Conservation (phyloP, 2,329 filamentous ascomycete species). For the Davidsoniella australis region DNA sequence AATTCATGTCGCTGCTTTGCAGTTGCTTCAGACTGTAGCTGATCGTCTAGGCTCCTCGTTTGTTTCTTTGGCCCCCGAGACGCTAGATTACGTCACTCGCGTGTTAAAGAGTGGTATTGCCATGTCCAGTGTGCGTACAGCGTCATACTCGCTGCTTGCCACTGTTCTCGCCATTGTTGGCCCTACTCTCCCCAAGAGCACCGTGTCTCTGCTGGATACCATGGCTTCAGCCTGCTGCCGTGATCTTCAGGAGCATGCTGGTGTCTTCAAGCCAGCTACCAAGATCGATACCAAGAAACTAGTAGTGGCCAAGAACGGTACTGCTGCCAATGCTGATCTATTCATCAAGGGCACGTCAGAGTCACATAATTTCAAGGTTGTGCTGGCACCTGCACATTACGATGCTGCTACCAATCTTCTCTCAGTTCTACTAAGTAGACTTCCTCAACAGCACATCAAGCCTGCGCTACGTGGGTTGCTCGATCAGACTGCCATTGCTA, state of each 20-base stretch:
- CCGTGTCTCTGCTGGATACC: constrained; percentile 42
- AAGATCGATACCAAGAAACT: constrained; percentile 20
- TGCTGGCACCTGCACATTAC: constrained; percentile 29
- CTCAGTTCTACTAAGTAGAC: constrained; percentile 38
- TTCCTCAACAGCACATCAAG: constrained; percentile 52
- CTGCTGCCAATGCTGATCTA: constrained; percentile 50
- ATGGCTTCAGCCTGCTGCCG: constrained; percentile 54
- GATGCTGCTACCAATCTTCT: constrained; percentile 45
- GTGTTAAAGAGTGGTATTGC: constrained; percentile 45
- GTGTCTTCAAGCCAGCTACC: constrained; percentile 18
- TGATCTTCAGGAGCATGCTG: constrained; percentile 46
- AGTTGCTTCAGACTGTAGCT: constrained; percentile 40
- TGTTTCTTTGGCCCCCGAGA: constrained; percentile 41
- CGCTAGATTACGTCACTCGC: constrained; percentile 55
- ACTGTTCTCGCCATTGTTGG: constrained; percentile 45
- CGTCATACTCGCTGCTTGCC: constrained; percentile 41
- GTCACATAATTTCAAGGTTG: constrained; percentile 10
- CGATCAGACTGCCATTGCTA: constrained; percentile 66
- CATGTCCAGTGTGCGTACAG: constrained; percentile 36
- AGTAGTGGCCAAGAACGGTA: constrained; percentile 19
- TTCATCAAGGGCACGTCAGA: constrained; percentile 35
- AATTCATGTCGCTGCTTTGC: constrained; percentile 55
- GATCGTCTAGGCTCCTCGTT: constrained; percentile 40
- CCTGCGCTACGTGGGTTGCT: constrained; percentile 56
- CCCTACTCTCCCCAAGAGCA: constrained; percentile 46